Base-by-base conservation (phyloP, 345 rosid species). In the Streptanthus diversifolius region DNA sequence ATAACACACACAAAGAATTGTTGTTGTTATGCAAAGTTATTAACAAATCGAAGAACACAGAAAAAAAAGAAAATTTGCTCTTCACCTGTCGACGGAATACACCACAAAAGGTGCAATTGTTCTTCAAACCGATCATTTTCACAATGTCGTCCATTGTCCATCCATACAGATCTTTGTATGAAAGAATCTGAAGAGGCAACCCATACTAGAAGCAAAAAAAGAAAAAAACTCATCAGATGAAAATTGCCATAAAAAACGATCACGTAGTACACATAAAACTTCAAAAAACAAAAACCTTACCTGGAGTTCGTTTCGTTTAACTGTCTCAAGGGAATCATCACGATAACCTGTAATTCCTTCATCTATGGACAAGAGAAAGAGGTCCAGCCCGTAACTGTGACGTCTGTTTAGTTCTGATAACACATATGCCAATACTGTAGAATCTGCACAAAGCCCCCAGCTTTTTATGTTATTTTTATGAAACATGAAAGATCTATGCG, bases 111-210 rank as follows among this genome's bases (percentile, higher is more conserved):
- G 97, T 91, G 84, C 98, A 93, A 60, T 91, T 93, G 70, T 93
- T 93, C 86, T 93, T 93, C 51, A 93, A 52, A 54, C 97, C 97
- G 14, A 93, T 93, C 89, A 89, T 85, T 82, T 88, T 89, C 43
- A 93, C 98, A 74, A 93, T 91, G 77, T 93, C 98, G 55, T 93
- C 98, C 98, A 91, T 93, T 1, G 98, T 93, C 98, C 98, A 91
- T 75, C 98, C 98, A 79, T 93, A 93, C 47, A 93, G 82, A 77
- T 93, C 97, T 86, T 91, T 91, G 86, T 93, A 93, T 11, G 98
- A 91, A 73, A 91, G 88, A 56, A 91, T 87, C 83, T 88, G 80
- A 21, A 93, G 84, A 5, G 98, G 97, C 73, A 93, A 77, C 5
- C 89, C 96, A 82, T 93, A 93, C 98, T 93, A 79, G 33, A 27